Evolutionary conservation across 768 basidiomycete species (phyloP).

Genomic region (Suillus weaverae): DNA sequence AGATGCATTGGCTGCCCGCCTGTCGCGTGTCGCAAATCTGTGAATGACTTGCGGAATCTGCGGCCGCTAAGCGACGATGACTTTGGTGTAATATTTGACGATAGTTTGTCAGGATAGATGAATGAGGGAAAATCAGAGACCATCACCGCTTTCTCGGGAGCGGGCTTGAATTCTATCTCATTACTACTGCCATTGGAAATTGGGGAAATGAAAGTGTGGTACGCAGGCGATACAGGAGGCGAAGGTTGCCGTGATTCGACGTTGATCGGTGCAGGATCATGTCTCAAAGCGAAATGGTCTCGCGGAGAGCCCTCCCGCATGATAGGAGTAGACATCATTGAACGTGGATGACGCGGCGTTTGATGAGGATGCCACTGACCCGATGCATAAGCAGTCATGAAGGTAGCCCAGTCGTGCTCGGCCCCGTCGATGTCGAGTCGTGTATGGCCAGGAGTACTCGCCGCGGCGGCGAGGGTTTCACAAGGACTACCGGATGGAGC

Average conservation of each 20-base stretch:
- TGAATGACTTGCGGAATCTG: constrained; percentile 48
- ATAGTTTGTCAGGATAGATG: constrained; percentile 27
- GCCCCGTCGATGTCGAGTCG: constrained; percentile 20
- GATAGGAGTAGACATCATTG: constrained; percentile 22
- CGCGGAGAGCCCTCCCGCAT: constrained; percentile 8
- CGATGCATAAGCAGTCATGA: constrained; percentile 71
- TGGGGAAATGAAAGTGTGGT: constrained; percentile 14
- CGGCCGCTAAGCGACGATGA: constrained; percentile 33
- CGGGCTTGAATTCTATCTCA: not conserved
- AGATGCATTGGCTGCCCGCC: constrained; percentile 26
- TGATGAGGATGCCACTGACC: constrained; percentile 81
- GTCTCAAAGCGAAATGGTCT: constrained; percentile 11
- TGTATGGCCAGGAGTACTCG: constrained; percentile 1
- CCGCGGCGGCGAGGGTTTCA: not conserved
- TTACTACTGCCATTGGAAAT: constrained; percentile 9
- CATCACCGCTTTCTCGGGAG: constrained; percentile 2
- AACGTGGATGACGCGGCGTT: constrained; percentile 59
- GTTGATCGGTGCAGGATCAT: constrained; percentile 1
- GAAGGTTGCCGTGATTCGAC: constrained; percentile 9
- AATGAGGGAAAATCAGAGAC: constrained; percentile 8
- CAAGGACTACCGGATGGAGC: not conserved
- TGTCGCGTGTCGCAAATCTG: constrained; percentile 39
- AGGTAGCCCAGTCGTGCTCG: constrained; percentile 70
- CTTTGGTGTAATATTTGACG: constrained; percentile 26
- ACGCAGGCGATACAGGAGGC: constrained; percentile 14